Base-by-base conservation (phyloP, 208 protist species). In the Acanthamoeba sp. region DNA sequence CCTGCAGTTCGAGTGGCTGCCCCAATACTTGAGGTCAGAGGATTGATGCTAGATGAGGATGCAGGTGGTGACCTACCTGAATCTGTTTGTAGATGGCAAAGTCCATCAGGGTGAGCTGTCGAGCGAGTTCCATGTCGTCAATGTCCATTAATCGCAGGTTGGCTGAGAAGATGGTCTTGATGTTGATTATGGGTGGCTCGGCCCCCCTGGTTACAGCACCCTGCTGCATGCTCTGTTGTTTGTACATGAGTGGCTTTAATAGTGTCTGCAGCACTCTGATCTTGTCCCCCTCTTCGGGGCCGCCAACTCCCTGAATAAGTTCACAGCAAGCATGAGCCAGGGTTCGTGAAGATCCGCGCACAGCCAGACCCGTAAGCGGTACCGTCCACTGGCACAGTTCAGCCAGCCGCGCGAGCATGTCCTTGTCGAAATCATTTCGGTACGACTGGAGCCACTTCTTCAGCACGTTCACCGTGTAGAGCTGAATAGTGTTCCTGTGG, bases 101-200 rank as follows among this genome's bases (percentile, higher is more conserved):
- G 27, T 52, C 48, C 20, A 91, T 76, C 27, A 91, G 34, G 10
- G 84, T 91, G 24, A 91, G 18, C 38, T 91, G 84, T n/a, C 84
- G 38, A 6, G 84, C 84, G 24, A 91, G 42, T 42, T 91, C 84
- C 48, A 59, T 9, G 27, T 87, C 78, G 32, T 73, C 64, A 10
- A 73, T 73, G 64, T 73, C 64, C 29, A n/a, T 20, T 10, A 7
- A 59, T 20, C 10, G 10, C 24, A 87, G 48, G 38, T 22, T 7
- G 0, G n/a, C n/a, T 10, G 7, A 59, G 78, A 87, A 87, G 32
- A 87, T 87, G 38, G 24, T 45, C 32, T 57, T 59, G 78, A 87
- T 38, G 32, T 38, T n/a, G 48, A 57, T 34, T 7, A 73, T 36
- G 12, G 64, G 64, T 20, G 14, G 29, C 64, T 50, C 45, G 45